Evolutionary conservation across 116 monocot genomes (phyloP).

Genomic region (Dioscorea cayenensis): DNA sequence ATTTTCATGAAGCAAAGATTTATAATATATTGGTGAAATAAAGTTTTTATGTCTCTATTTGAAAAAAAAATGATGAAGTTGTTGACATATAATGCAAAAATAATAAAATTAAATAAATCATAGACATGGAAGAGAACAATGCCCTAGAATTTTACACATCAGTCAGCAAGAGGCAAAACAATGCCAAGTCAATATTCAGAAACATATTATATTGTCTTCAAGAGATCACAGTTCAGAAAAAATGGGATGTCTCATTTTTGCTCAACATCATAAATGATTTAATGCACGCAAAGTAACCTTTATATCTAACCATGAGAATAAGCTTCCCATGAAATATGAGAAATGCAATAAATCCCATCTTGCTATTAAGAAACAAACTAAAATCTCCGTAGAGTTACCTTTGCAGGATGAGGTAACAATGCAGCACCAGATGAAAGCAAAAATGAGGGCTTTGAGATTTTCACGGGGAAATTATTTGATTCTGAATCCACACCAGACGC

Average conservation of each 20-base stretch:
- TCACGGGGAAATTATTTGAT: background rate
- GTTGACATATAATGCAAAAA: background rate
- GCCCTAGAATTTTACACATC: too few relatives aligned
- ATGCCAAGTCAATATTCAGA: background rate
- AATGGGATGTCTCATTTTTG: background rate
- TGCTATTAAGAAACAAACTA: background rate
- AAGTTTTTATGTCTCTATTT: background rate
- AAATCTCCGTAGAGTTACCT: constrained; percentile 29
- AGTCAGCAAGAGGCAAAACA: background rate
- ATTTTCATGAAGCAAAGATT: background rate
- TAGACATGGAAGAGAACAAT: too few relatives aligned
- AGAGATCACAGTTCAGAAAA: background rate
- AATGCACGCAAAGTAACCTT: too few relatives aligned
- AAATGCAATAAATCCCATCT: too few relatives aligned
- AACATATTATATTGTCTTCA: background rate
- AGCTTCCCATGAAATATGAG: too few relatives aligned
- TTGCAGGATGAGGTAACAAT: constrained; percentile 87
- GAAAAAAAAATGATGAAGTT: background rate
- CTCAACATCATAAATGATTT: too few relatives aligned
- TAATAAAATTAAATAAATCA: too few relatives aligned
- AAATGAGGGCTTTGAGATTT: constrained; percentile 13
- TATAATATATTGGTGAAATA: background rate
- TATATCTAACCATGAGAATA: background rate
- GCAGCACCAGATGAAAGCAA: constrained; percentile 73
- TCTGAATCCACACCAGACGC: background rate